Conservation (phyloP, 225 moss, liverwort and hornwort genomes). For the Marchantia polymorpha region DNA sequence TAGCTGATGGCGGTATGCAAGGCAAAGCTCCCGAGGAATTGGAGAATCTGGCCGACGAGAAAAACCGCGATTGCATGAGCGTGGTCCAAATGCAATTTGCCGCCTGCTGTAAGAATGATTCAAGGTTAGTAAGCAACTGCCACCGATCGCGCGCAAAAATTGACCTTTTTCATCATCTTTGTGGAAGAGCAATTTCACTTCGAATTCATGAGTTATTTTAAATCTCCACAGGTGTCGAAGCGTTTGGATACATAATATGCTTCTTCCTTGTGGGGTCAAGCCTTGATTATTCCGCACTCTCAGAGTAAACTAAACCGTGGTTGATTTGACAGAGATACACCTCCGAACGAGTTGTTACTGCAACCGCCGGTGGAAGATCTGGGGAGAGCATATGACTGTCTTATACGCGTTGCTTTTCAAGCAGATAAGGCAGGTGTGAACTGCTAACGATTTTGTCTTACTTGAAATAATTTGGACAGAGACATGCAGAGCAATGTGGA, state of each 20-base stretch:
- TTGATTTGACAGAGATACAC: constrained; percentile 36
- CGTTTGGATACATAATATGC: too few species aligned
- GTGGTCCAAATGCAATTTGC: constrained; percentile 43
- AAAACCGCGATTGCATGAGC: constrained; percentile 34
- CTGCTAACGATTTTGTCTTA: neutral
- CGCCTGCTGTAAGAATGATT: constrained; percentile 44
- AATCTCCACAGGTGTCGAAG: too few species aligned
- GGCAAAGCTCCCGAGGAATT: constrained; percentile 45
- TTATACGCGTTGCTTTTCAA: constrained; percentile 42
- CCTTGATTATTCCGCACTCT: too few species aligned
- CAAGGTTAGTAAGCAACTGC: constrained; percentile 25
- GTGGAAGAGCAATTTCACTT: neutral
- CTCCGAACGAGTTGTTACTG: constrained; percentile 39
- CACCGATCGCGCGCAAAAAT: too few species aligned
- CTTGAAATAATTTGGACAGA: too few species aligned
- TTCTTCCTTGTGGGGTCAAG: too few species aligned
- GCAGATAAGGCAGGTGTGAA: constrained; percentile 44
- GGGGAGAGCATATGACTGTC: constrained; percentile 41
- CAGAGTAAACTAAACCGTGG: too few species aligned
- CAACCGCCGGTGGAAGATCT: constrained; percentile 48
- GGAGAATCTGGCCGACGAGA: constrained; percentile 47
- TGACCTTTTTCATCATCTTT: neutral
- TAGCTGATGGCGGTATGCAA: constrained; percentile 42
- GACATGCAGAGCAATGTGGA: too few species aligned
- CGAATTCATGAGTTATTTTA: too few species aligned